These are phyloP conservation scores for Fusarium torulosum DNA, from an alignment of 2,329 filamentous ascomycete genomes.

Conservation along the genomic window DNA sequence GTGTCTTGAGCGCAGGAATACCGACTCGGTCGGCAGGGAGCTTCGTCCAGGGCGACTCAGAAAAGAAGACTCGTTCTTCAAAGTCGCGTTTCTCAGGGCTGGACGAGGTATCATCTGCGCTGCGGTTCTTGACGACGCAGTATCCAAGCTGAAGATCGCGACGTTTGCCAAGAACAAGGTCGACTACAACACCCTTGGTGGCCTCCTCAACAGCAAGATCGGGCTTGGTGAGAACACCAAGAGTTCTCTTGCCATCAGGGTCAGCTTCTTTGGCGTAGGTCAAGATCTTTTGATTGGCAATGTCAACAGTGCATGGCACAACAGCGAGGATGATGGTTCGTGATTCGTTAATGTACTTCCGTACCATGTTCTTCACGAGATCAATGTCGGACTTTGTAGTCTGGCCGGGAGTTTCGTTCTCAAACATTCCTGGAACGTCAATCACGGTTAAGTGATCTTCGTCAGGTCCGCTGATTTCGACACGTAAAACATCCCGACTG, in stretches of 20 bases:
- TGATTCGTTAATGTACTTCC: constrained; percentile 58
- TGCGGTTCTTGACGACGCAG: constrained; percentile 62
- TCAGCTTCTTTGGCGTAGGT: constrained; percentile 55
- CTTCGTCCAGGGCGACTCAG: constrained; percentile 52
- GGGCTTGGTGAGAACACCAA: constrained; percentile 69
- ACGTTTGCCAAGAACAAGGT: constrained; percentile 58
- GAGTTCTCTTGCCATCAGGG: constrained; percentile 55
- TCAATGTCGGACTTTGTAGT: constrained; percentile 61
- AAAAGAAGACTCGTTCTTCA: constrained; percentile 57
- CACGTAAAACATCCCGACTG: constrained; percentile 58
- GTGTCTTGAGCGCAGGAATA: constrained; percentile 51
- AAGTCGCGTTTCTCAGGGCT: constrained; percentile 49
- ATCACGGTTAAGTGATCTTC: constrained; percentile 65
- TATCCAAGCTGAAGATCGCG: constrained; percentile 61
- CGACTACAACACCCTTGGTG: constrained; percentile 54
- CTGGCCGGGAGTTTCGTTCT: constrained; percentile 49
- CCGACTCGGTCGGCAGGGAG: constrained; percentile 51
- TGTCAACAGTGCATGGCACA: constrained; percentile 56
- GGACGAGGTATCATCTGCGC: constrained; percentile 57
- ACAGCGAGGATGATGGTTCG: constrained; percentile 66
- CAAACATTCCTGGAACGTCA: constrained; percentile 67
- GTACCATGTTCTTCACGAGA: constrained; percentile 62
- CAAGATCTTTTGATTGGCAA: constrained; percentile 58
- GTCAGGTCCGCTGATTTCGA: constrained; percentile 59
- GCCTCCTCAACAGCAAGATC: constrained; percentile 64